Conservation (phyloP, 139 green algal species). For the Diplosphaera chodatii region DNA sequence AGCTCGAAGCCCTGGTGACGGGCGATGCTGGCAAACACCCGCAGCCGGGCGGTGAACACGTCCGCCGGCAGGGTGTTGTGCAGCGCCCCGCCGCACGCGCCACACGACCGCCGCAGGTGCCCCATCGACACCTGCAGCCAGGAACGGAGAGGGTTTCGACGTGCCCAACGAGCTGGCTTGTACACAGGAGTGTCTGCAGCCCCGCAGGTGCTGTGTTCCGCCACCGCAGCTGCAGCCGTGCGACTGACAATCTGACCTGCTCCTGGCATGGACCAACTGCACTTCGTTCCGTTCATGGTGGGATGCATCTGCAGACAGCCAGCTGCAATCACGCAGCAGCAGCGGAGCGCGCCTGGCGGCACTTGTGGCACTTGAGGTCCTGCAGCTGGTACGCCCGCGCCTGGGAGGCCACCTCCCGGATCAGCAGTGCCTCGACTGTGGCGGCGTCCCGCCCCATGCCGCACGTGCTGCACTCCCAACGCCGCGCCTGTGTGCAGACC, state of each 20-base stretch:
- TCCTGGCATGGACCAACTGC: too few species aligned
- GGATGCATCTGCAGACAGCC: too few species aligned
- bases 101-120: conserved; percentile 49
- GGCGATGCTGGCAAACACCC: conserved; percentile 57
- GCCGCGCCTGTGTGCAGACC: conserved; percentile 19
- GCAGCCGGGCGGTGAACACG: conserved; percentile 29
- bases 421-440: conserved; percentile 59
- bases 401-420: conserved; percentile 40
- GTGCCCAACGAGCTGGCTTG: too few species aligned
- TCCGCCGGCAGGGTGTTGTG: conserved; percentile 22
- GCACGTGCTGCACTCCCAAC: conserved; percentile 50
- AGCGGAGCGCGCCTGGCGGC: conserved; percentile 54
- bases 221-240: too few species aligned
- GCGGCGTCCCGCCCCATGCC: conserved; percentile 47
- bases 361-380: conserved; percentile 79
- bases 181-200: too few species aligned
- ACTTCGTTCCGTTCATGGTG: too few species aligned
- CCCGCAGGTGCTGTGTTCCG: too few species aligned
- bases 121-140: conserved; percentile 27
- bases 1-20: conserved; percentile 52
- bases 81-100: conserved; percentile 58
- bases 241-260: too few species aligned
- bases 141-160: too few species aligned
- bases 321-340: too few species aligned
- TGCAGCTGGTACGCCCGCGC: conserved; percentile 73